A percentile compares a stretch with the other conserved stretches of the same genome.
Conservation (phyloP, 768 basidiomycete species). For the Chalciporus chontae region DNA sequence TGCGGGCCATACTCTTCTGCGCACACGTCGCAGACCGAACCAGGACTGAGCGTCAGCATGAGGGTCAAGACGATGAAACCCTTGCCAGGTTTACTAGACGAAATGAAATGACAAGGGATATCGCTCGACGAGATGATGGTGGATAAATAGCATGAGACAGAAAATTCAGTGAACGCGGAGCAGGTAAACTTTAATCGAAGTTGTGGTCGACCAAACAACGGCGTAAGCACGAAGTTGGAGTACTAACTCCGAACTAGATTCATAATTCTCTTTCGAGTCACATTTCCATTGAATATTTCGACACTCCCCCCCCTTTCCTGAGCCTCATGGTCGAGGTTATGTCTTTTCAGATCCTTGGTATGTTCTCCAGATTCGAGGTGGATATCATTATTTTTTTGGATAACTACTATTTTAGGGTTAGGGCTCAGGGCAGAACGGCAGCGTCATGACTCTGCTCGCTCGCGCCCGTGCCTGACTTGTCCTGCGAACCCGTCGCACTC, state of each 20-base stretch:
- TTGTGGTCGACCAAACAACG: slow-evolving; percentile 29
- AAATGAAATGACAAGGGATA: slow-evolving; percentile 41
- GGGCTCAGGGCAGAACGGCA: slow-evolving; percentile 24
- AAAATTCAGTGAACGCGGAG: slow-evolving; percentile 31
- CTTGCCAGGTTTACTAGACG: slow-evolving; percentile 37
- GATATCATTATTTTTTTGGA: not conserved
- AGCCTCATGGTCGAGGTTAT: not conserved
- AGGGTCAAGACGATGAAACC: slow-evolving; percentile 38
- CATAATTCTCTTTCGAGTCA: not conserved
- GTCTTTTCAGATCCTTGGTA: not conserved
- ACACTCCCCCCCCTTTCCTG: not conserved
- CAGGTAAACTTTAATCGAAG: slow-evolving; percentile 27
- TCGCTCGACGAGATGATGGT: slow-evolving; percentile 41
- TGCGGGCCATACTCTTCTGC: slow-evolving; percentile 80
- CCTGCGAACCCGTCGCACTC: slow-evolving; percentile 6
- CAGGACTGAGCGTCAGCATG: slow-evolving; percentile 82
- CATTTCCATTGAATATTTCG: not conserved
- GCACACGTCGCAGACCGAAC: slow-evolving; percentile 87
- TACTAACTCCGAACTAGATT: slow-evolving; percentile 13
- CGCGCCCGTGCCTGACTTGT: not conserved
- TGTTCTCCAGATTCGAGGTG: slow-evolving; percentile 6
- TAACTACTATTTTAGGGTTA: slow-evolving; percentile 25
- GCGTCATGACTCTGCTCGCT: too few relatives aligned
- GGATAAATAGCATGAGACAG: slow-evolving; percentile 47
- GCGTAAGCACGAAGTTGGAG: not conserved